Conservation (phyloP, 2,329 filamentous ascomycete genomes). For the Colletotrichum falcatum region DNA sequence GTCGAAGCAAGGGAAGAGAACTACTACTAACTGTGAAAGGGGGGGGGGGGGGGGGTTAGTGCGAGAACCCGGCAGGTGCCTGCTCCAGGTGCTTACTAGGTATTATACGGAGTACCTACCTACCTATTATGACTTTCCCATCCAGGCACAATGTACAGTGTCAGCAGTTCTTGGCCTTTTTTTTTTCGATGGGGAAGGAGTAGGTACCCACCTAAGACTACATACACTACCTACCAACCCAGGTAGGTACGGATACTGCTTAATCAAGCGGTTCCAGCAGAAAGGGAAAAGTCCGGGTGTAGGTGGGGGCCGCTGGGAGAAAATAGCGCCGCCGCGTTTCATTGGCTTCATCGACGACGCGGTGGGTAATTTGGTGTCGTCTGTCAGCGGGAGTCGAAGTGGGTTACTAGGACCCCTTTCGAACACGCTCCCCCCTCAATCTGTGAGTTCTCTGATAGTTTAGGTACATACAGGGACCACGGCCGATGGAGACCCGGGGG, state of each 20-base stretch:
- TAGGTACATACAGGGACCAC: not conserved
- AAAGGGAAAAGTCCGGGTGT: not conserved
- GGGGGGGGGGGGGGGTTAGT: not conserved
- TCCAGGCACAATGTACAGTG: conserved; percentile 22
- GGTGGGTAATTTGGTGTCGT: conserved; percentile 6
- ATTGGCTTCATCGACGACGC: conserved; percentile 12
- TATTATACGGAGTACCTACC: not conserved
- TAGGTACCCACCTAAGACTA: too few relatives aligned
- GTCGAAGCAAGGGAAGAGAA: conserved; percentile 17
- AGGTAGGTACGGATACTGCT: too few relatives aligned
- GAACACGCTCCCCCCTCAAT: not conserved
- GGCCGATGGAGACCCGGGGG: not conserved
- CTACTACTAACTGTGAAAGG: not conserved
- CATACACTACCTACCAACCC: too few relatives aligned
- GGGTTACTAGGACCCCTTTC: conserved; percentile 6
- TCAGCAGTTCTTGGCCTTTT: not conserved
- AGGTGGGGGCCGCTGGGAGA: not conserved
- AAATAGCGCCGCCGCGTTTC: not conserved
- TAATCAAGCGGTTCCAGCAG: conserved; percentile 9
- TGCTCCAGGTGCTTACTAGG: conserved; percentile 6
- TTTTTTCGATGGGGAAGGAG: not conserved
- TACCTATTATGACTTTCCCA: conserved; percentile 10
- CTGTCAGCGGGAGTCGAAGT: not conserved
- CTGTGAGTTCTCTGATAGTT: not conserved
- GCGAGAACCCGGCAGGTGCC: conserved; percentile 24